Evolutionary conservation across 768 basidiomycete species (phyloP).

Genomic region (Tylopilus sp.): DNA sequence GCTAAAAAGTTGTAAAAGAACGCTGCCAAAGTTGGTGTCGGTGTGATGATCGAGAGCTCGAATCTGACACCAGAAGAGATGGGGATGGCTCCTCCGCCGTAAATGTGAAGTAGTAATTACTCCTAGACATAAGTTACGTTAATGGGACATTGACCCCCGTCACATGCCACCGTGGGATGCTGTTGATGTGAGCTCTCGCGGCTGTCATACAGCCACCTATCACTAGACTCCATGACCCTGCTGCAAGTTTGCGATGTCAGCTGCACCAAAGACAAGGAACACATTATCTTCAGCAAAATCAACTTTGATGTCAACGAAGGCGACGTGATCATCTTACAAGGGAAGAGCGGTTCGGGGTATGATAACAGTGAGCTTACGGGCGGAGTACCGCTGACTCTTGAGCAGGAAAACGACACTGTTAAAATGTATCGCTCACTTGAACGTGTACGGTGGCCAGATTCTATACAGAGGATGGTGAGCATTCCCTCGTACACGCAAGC

Average conservation of each 20-base stretch:
- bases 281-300: slow-evolving; percentile 56
- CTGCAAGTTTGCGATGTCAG: slow-evolving; percentile 53
- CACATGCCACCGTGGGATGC: slow-evolving; percentile 18
- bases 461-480: slow-evolving; percentile 64
- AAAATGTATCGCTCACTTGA: slow-evolving; percentile 81
- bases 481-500: background rate
- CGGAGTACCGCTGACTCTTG: slow-evolving; percentile 2
- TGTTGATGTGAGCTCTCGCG: background rate
- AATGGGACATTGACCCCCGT: slow-evolving; percentile 21
- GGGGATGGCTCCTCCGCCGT: slow-evolving; percentile 55
- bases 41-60: slow-evolving; percentile 95
- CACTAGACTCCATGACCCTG: slow-evolving; percentile 25
- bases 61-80: slow-evolving; percentile 81
- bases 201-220: background rate
- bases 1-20: slow-evolving; percentile 48
- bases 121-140: slow-evolving; percentile 29
- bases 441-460: slow-evolving; percentile 63
- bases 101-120: slow-evolving; percentile 30
- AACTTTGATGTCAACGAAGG: slow-evolving; percentile 63
- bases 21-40: slow-evolving; percentile 90
- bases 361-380: slow-evolving; percentile 4
- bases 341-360: slow-evolving; percentile 75
- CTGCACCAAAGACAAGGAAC: slow-evolving; percentile 45
- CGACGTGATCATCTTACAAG: slow-evolving; percentile 75
- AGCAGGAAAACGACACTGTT: slow-evolving; percentile 67